Evolutionary conservation across 192 early-diverging fungal genomes (phyloP).

Genomic region (Gamsiella multidivaricata): DNA sequence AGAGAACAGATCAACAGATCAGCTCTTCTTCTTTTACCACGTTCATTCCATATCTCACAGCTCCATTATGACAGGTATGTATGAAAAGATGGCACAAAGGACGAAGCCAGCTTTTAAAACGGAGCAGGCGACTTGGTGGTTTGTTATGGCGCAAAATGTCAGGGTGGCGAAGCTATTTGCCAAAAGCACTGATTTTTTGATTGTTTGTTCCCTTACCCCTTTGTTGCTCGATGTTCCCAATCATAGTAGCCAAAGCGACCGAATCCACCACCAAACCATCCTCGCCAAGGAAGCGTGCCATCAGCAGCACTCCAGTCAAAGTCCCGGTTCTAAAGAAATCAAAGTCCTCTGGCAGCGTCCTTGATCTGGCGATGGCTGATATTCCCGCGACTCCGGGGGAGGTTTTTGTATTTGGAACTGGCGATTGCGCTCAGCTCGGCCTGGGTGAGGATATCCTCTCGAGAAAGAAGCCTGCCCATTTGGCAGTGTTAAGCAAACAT

Average conservation of each 20-base stretch:
- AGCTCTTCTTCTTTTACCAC: no score
- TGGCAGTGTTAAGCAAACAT: slow-evolving; percentile 74
- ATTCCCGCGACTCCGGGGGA: slow-evolving; percentile 52
- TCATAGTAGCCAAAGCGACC: not conserved
- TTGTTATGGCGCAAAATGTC: no score
- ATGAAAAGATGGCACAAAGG: no score
- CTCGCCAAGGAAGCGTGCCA: not conserved
- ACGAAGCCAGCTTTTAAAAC: no score
- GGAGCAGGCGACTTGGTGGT: no score
- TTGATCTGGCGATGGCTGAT: not conserved
- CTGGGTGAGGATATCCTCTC: slow-evolving; percentile 84
- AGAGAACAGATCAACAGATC: no score
- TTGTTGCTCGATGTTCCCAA: no score
- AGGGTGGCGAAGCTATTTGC: no score
- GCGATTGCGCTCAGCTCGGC: slow-evolving; percentile 93
- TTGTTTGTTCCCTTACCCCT: no score
- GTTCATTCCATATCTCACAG: no score
- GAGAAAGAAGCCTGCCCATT: slow-evolving; percentile 79
- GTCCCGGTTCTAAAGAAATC: slow-evolving; percentile 24
- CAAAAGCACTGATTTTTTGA: no score
- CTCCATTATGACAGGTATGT: slow-evolving; percentile 1
- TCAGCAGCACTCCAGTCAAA: not conserved
- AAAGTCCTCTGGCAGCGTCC: not conserved
- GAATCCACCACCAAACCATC: not conserved
- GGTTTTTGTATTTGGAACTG: slow-evolving; percentile 88